Evolutionary conservation across 225 moss, liverwort and hornwort genomes (phyloP), one percentile per base, ranked within the genome.

Genomic region (Climacium dendroides): DNA sequence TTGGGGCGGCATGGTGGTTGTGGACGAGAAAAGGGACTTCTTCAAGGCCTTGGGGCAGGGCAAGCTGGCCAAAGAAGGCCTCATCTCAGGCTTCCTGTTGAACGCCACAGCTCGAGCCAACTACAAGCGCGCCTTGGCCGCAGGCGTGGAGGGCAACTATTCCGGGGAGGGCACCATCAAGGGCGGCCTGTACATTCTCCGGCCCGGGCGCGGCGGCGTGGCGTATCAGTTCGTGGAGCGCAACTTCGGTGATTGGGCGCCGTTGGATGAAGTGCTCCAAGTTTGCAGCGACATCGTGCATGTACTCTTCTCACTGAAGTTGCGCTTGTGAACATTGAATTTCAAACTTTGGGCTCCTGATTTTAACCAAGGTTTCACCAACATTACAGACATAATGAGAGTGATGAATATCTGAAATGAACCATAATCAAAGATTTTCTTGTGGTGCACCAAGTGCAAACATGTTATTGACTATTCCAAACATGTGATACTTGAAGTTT

Each of bases 181-280:
- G 84, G 97, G 97, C 48, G 96, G 96, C 14, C 24, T 98, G 34
- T 98, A 94, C 88, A 84, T 98, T 53, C 55, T 96, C 18, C 91
- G 94, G 26, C 86, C 96, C 0, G 95, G 93, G 48, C 88, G 83
- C 10, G 88, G 87, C 6, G 97, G 97, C 55, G 96, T 96, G 74
- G 97, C 96, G 1, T 98, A 98, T 52, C 97, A 98, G 86, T 98
- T 96, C 54, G 88, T 96, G 61, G 96, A 98, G 88, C 94, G 94
- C 85, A 95, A 94, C 60, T 96, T 98, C 52, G 96, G 96, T 8
- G 95, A 98, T 54, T 96, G 97, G 96, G 96, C 94, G 19, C 94
- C 97, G 3, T 53, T 98, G 76, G 93, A 95, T 20, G 94, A 96
- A 88, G 96, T 98, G 62, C 85, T 98, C n/a, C 91, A 91, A 59